Conservation (phyloP, 2,329 filamentous ascomycete species). For the Chrysoporthe puriensis region DNA sequence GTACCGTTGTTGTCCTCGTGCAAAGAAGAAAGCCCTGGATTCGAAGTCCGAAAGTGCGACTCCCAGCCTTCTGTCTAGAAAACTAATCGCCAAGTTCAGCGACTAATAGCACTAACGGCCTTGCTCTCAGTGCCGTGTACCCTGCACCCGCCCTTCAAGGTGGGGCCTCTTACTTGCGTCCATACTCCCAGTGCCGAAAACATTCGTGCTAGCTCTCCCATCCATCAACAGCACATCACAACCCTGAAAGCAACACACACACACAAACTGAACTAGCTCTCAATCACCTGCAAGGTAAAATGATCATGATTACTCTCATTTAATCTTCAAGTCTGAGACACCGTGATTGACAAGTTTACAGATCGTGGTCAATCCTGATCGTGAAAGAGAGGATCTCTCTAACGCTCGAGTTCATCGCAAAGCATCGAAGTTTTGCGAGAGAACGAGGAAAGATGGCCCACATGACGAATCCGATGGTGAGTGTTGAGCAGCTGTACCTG, state of each 20-base stretch:
- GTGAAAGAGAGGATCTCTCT: neutral
- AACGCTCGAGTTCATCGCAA: no score
- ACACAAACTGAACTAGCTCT: neutral
- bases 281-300: neutral
- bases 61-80: neutral
- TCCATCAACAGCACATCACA: neutral
- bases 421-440: neutral
- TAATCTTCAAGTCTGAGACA: neutral
- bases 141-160: conserved; percentile 2
- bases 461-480: conserved; percentile 73
- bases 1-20: neutral
- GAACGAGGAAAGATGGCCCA: conserved; percentile 51
- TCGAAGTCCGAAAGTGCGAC: neutral
- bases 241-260: neutral
- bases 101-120: neutral
- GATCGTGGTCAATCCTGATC: neutral
- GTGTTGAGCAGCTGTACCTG: conserved; percentile 68
- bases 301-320: neutral
- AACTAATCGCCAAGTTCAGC: neutral
- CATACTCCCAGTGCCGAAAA: neutral
- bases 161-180: neutral
- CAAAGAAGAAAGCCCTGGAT: neutral
- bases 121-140: neutral
- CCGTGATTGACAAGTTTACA: neutral
- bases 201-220: neutral